Base-by-base conservation (phyloP, 73 alveolate species). In the Blepharisma stoltei region DNA sequence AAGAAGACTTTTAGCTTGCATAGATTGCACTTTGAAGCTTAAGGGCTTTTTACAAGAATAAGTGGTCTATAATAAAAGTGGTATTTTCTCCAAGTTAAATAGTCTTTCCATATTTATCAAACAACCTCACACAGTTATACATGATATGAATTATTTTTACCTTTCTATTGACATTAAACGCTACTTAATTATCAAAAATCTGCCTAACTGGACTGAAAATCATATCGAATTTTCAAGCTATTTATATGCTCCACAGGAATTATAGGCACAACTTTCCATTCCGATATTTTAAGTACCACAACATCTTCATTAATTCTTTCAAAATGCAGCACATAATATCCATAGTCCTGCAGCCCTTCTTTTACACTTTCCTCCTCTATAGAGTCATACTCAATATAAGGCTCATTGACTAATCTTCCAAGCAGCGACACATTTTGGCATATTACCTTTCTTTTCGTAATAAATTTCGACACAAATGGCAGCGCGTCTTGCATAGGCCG, bases 401-500 rank as follows among this genome's bases (percentile, higher is more conserved):
- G 41, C 78, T 60, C 48, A 60, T 54, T 77, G 89, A 92, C 6
- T 49, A 54, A 53, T 92, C 94, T 32, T 1, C 5, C 41, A 32
- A 47, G 41, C 41, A 32, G 3, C 41, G 41, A 32, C 47, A 77
- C 78, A 25, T 77, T 49, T 9, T 45, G 54, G 9, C 85, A 78
- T 69, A 52, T 55, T 32, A 87, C 73, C 11, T 81, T 43, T 54
- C 95, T 87, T 83, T 86, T 92, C 25, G 90, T 84, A 93, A 92
- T 87, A 76, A 81, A 92, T 48, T 94, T 94, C 49, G 89, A 46
- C 25, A 92, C 48, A 68, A 86, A 83, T 75, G 80, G 80, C 45
- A 88, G 81, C 23, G 96, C 98, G 67, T 87, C 94, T 84, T 90
- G 91, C 41, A 81, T 67, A 23, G 91, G 85, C 55, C 98, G 81